These are phyloP conservation scores for Talinum fruticosum DNA, from an alignment of 148 eudicot genomes.

Conservation along the genomic window DNA sequence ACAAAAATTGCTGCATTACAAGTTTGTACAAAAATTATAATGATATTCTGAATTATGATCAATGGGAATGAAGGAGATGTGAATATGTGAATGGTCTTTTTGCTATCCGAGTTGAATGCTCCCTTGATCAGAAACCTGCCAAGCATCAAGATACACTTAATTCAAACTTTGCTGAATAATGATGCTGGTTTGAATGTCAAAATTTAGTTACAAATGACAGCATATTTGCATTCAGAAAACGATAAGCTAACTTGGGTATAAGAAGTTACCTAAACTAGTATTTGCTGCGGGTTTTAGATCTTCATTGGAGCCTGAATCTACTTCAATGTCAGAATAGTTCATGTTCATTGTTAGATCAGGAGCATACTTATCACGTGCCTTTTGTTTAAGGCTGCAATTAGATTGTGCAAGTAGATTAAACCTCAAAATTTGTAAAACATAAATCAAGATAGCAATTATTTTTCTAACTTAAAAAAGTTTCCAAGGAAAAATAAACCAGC, in stretches of 20 bases:
- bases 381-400: slow-evolving; percentile 20
- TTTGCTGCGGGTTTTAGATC: neutral
- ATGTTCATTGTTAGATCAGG: slow-evolving; percentile 8
- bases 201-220: no score
- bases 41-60: neutral
- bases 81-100: neutral
- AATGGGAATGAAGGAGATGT: slow-evolving; percentile 4
- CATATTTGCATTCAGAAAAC: no score
- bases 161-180: neutral
- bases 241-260: no score
- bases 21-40: neutral
- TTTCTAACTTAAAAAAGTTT: neutral
- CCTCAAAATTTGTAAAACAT: neutral
- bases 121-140: slow-evolving; percentile 13
- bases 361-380: slow-evolving; percentile 19
- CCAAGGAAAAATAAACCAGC: no score
- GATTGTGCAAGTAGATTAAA: neutral
- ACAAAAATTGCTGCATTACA: neutral
- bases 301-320: slow-evolving; percentile 24
- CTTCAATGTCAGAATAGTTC: slow-evolving; percentile 10
- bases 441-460: neutral
- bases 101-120: neutral
- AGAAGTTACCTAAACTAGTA: slow-evolving; percentile 4
- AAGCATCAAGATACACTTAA: neutral
- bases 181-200: no score